Evolutionary conservation across 2,329 filamentous ascomycete species (phyloP).

Genomic region (Phialophora verrucosa): DNA sequence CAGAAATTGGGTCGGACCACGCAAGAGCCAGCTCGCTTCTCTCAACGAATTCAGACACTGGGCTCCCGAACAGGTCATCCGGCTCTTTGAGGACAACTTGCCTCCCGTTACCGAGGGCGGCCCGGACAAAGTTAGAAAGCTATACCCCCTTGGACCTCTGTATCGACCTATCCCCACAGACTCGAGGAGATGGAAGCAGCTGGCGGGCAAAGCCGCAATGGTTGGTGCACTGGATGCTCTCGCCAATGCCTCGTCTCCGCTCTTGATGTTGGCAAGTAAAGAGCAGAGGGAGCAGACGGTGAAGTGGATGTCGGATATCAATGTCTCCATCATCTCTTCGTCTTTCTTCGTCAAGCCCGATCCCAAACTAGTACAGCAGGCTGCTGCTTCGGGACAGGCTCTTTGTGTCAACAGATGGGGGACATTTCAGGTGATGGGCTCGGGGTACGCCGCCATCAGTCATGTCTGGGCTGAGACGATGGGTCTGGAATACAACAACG

Average conservation of each 20-base stretch:
- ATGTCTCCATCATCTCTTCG: not conserved
- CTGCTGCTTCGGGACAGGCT: not conserved
- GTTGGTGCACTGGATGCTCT: not conserved
- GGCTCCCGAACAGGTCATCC: not conserved
- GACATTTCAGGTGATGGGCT: not conserved
- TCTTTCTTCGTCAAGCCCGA: not conserved
- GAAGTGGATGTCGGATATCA: not conserved
- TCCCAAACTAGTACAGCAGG: not conserved
- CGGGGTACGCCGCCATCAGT: not conserved
- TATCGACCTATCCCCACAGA: not conserved
- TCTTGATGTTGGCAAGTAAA: not conserved
- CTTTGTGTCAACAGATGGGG: not conserved
- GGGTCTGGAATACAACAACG: not conserved
- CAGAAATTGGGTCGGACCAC: not conserved
- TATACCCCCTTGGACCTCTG: not conserved
- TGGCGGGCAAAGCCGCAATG: not conserved
- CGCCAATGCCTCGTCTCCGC: not conserved
- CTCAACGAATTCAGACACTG: not conserved
- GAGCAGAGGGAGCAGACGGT: not conserved
- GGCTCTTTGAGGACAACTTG: not conserved
- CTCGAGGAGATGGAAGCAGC: not conserved
- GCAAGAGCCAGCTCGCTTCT: not conserved
- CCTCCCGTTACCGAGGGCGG: not conserved
- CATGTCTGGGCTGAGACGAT: not conserved
- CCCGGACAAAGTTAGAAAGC: not conserved